These are phyloP conservation scores for Harrya chromipes DNA, from an alignment of 768 basidiomycete genomes.

Conservation along the genomic window DNA sequence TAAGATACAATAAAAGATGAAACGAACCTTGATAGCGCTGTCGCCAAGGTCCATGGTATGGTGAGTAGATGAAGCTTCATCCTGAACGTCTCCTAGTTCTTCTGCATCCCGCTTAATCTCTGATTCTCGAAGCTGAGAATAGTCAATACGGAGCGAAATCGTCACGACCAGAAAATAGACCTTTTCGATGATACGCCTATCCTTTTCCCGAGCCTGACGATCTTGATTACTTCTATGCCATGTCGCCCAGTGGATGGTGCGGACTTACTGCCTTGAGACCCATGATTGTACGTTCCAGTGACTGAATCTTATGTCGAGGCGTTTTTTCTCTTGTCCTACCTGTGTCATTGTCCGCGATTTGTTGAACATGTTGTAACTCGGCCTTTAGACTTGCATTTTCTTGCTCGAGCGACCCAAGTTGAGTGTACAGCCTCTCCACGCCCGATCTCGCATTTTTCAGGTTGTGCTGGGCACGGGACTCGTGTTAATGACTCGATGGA, in stretches of 20 bases:
- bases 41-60: slow-evolving; percentile 8
- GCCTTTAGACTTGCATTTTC: slow-evolving; percentile 6
- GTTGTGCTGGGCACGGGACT: slow-evolving; percentile 4
- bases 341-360: neutral
- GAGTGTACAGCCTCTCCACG: slow-evolving; percentile 9
- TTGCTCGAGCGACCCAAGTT: slow-evolving; percentile 8
- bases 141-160: neutral
- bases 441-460: slow-evolving; percentile 4
- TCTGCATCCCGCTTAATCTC: slow-evolving; percentile 16
- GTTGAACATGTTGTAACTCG: slow-evolving; percentile 2
- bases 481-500: neutral
- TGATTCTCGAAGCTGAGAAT: slow-evolving; percentile 11
- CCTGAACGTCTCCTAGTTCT: slow-evolving; percentile 7
- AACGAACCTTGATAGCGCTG: slow-evolving; percentile 8
- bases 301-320: slow-evolving; percentile 7
- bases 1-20: neutral
- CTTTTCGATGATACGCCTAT: slow-evolving; percentile 16
- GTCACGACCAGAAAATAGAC: neutral
- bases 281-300: slow-evolving; percentile 5
- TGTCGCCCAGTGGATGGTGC: neutral
- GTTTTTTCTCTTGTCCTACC: neutral
- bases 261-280: slow-evolving; percentile 6
- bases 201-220: slow-evolving; percentile 11
- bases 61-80: neutral
- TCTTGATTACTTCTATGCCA: neutral